Evolutionary conservation across 345 rosid species (phyloP), one percentile per base, ranked within the genome.

Genomic region (Physaria fendleri): DNA sequence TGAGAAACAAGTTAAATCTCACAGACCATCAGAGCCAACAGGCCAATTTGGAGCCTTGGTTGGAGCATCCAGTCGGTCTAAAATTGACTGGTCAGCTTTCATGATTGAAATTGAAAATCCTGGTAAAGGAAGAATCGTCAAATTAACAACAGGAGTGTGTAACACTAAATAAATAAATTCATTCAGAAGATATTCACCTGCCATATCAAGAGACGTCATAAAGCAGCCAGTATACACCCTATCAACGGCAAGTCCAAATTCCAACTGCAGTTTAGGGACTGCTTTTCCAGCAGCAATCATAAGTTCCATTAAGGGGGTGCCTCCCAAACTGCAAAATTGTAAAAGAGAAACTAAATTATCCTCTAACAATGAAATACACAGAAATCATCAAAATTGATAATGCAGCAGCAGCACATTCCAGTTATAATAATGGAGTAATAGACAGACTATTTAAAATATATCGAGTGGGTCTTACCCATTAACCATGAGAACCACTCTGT

Each of bases 21-120:
- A 81, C 90, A 18, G 20, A 92, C 99, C 96, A 71, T 76, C 84
- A 56, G 85, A 83, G 62, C 88, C 95, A 63, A 82, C 82, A 57
- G 95, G 97, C 99, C 99, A 93, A 69, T 74, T 58, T 39, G 99
- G 97, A 66, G 99, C 97, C 79, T 70, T 84, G n/a, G 99, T 93
- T 59, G 82, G 69, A 71, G 99, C 91, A 76, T 93, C 99, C 71
- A 93, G 71, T 23, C 77, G 79, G 29, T 85, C 82, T 68, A 89
- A 73, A 32, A 85, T 75, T 33, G 68, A 45, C 55, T 78, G 76
- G 69, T 89, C 95, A 30, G 97, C 84, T 79, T 80, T 86, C 99
- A 93, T 84, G 76, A 93, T 85, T 55, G 97, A 77, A 59, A 93
- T 83, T 43, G 99, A 93, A 68, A 93, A 86, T 52, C 99, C 97